These are phyloP conservation scores for Dothideomycetes sp. DNA, from an alignment of 2,329 filamentous ascomycete genomes.

Conservation along the genomic window DNA sequence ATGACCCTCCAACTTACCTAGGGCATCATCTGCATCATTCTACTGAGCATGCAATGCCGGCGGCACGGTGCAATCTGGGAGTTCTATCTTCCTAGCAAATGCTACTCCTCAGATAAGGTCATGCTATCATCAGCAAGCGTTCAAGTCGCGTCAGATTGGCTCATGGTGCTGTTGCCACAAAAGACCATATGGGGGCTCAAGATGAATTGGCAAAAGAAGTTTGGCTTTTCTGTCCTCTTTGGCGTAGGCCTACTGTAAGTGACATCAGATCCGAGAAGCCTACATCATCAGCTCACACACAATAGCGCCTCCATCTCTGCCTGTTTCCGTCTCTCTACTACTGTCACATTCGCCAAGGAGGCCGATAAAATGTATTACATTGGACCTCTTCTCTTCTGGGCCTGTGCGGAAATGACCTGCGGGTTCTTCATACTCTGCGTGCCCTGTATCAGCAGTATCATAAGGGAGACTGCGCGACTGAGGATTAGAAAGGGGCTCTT, in stretches of 20 bases:
- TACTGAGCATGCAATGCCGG: conserved; percentile 1
- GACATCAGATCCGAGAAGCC: neutral
- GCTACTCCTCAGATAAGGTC: neutral
- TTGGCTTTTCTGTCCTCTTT: neutral
- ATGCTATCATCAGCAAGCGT: conserved; percentile 1
- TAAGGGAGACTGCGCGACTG: neutral
- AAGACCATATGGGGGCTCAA: conserved; percentile 1
- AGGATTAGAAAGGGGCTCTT: neutral
- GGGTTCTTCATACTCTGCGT: conserved; percentile 2
- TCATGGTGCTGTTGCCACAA: conserved; percentile 1
- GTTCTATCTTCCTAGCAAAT: conserved; percentile 1
- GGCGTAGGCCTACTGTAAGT: conserved; percentile 2
- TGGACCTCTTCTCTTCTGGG: conserved; percentile 1
- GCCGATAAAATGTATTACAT: conserved; percentile 2
- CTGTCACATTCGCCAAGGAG: neutral
- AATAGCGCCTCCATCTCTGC: neutral
- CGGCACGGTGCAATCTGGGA: conserved; percentile 1
- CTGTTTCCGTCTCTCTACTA: neutral
- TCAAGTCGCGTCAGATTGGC: conserved; percentile 1
- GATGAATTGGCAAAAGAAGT: neutral
- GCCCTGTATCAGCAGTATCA: neutral
- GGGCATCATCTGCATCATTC: conserved; percentile 1
- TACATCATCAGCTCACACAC: neutral
- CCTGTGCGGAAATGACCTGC: conserved; percentile 2
- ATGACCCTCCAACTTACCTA: neutral